Evolutionary conservation across 73 alveolate genomes (phyloP), one percentile per base, ranked within the genome.

Genomic region (Paramecium octaurelia): DNA sequence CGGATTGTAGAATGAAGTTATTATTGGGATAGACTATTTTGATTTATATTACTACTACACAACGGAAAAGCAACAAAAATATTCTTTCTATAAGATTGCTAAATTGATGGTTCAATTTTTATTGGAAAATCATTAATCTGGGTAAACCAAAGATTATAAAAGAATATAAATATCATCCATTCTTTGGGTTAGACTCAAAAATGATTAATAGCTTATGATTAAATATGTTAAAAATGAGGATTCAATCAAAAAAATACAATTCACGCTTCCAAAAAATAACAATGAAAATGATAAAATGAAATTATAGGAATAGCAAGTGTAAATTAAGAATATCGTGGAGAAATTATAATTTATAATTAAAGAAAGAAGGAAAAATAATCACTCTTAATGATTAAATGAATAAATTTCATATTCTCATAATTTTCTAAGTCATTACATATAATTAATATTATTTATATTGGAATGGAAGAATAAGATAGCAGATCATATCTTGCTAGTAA

Each of bases 391-490:
- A 54, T 54, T n/a, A 18, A 54, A 18, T 54, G 34, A 54, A 18
- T 54, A 18, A 54, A 54, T 23, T 50, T 8, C 31, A 4, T 18
- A 54, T 54, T 54, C 69, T 54, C 69, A 54, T 54, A 18, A 54
- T 54, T 54, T 14, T 36, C 29, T 0, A 3, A 54, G 35, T 16
- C 18, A 54, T 54, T 5, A 50, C 21, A 54, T 54, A 54, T 54
- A 7, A 54, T 54, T 54, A 54, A 4, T 54, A 54, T 54, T 54
- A 48, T 54, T 54, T 54, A 54, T 54, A 54, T 54, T 54, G 69
- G 27, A 40, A 64, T 64, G 84, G 84, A 64, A 64, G 84, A 64
- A 64, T 64, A 64, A 64, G 84, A 64, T 64, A 64, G 84, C 12
- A 64, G 84, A 64, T 64, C 20, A 64, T 64, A 64, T 34, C 11